phyloP scores from a whole-genome alignment of 1,284 basidiomycete species.

The Malassezia globosa region DNA sequence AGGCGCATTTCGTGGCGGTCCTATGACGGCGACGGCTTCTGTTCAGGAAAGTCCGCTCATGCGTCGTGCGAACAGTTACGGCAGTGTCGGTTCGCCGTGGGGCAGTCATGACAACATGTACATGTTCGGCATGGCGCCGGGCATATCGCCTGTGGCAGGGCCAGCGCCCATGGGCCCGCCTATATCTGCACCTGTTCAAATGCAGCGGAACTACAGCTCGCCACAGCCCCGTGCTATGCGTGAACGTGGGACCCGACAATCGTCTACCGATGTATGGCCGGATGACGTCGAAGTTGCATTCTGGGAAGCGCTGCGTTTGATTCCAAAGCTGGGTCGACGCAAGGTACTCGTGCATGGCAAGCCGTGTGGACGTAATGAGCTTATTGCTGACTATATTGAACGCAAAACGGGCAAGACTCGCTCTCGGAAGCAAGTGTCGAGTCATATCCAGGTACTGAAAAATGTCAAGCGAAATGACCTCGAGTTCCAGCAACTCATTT shows the following conservation, averaged over 20 bases:
- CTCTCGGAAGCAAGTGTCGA: conserved; percentile 46
- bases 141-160: background rate
- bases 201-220: conserved; percentile 16
- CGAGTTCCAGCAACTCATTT: conserved; percentile 45
- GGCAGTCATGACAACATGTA: conserved; percentile 3
- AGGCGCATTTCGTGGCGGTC: background rate
- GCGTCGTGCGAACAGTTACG: conserved; percentile 14
- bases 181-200: background rate
- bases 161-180: conserved; percentile 1
- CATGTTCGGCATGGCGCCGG: conserved; percentile 5
- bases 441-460: conserved; percentile 48
- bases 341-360: conserved; percentile 51
- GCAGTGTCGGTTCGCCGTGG: conserved; percentile 3
- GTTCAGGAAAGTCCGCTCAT: conserved; percentile 3
- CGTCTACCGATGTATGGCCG: conserved; percentile 49
- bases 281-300: conserved; percentile 49
- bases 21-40: background rate
- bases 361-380: conserved; percentile 52
- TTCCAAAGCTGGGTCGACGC: conserved; percentile 50
- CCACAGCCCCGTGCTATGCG: conserved; percentile 12
- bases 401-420: conserved; percentile 48
- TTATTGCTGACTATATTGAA: conserved; percentile 51
- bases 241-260: conserved; percentile 26
- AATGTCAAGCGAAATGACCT: conserved; percentile 46
- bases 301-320: conserved; percentile 48